Conservation (phyloP, 1,284 basidiomycete genomes). For the Malassezia nana region DNA sequence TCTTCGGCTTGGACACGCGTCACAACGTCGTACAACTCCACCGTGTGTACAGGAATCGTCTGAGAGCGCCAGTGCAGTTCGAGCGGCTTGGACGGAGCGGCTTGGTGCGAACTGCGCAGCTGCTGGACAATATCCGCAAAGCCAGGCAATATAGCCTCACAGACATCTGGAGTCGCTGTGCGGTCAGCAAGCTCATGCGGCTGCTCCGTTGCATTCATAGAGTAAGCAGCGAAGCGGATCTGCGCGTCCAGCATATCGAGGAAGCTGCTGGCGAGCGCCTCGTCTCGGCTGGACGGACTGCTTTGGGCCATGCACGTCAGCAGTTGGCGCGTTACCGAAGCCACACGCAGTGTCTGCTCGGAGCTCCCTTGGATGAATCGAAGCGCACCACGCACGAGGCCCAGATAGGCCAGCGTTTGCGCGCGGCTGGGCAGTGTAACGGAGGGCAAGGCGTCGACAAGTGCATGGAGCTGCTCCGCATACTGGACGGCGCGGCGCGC, state of each 20-base stretch:
- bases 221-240: conserved; percentile 83
- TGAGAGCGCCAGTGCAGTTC: conserved; percentile 70
- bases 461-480: conserved; percentile 66
- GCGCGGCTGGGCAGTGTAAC: conserved; percentile 29
- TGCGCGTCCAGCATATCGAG: conserved; percentile 80
- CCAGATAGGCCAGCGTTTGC: conserved; percentile 54
- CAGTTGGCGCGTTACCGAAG: conserved; percentile 67
- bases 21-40: conserved; percentile 80
- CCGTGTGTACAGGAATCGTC: conserved; percentile 73
- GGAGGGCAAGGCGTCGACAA: conserved; percentile 57
- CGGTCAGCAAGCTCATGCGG: conserved; percentile 70
- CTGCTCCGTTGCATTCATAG: conserved; percentile 60
- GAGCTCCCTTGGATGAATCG: conserved; percentile 55
- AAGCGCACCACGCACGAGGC: conserved; percentile 55
- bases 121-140: conserved; percentile 57
- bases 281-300: conserved; percentile 70
- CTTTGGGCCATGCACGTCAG: conserved; percentile 62
- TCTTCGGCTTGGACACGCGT: conserved; percentile 73
- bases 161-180: conserved; percentile 54
- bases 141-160: conserved; percentile 58
- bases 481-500: conserved; percentile 75
- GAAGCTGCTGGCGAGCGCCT: conserved; percentile 75
- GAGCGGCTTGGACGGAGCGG: conserved; percentile 51
- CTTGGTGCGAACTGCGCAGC: conserved; percentile 49
- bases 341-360: conserved; percentile 66